Conservation (phyloP, 2,329 filamentous ascomycete species). For the Talaromyces funiculosus region DNA sequence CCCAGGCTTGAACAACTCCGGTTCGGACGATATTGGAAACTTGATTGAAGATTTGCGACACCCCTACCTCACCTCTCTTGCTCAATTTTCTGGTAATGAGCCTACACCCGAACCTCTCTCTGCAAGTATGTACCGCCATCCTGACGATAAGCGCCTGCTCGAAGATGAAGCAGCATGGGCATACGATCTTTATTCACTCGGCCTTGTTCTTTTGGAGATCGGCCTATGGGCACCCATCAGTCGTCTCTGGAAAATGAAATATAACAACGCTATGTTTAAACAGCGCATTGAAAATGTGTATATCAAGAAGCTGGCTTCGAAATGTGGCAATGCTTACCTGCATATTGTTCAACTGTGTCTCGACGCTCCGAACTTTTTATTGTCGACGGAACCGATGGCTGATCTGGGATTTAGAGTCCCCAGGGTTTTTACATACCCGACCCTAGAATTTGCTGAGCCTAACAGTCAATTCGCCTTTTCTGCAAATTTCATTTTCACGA, state of each 20-base stretch:
- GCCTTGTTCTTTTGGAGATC: conserved; percentile 57
- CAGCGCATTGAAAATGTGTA: conserved; percentile 59
- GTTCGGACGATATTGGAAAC: conserved; percentile 28
- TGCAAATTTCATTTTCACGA: conserved; percentile 41
- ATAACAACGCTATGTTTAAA: conserved; percentile 58
- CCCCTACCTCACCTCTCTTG: conserved; percentile 55
- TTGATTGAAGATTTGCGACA: conserved; percentile 45
- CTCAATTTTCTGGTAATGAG: conserved; percentile 53
- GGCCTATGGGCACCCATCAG: conserved; percentile 59
- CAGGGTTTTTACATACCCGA: conserved; percentile 38
- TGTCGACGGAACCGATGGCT: conserved; percentile 38
- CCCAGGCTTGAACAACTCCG: conserved; percentile 30
- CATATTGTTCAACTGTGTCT: conserved; percentile 58
- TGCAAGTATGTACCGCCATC: conserved; percentile 57
- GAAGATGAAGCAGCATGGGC: conserved; percentile 37
- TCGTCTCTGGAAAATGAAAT: conserved; percentile 60
- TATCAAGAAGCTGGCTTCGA: conserved; percentile 55
- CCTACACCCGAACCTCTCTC: conserved; percentile 40
- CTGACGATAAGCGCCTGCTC: conserved; percentile 40
- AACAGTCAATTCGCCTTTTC: conserved; percentile 39
- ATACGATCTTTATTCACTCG: conserved; percentile 57
- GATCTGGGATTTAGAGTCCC: conserved; percentile 38
- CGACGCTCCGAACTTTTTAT: conserved; percentile 49
- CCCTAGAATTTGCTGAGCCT: conserved; percentile 36
- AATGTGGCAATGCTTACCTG: conserved; percentile 60